Evolutionary conservation across 2,329 filamentous ascomycete species (phyloP).

Genomic region (Phyllosticta ampelicida): DNA sequence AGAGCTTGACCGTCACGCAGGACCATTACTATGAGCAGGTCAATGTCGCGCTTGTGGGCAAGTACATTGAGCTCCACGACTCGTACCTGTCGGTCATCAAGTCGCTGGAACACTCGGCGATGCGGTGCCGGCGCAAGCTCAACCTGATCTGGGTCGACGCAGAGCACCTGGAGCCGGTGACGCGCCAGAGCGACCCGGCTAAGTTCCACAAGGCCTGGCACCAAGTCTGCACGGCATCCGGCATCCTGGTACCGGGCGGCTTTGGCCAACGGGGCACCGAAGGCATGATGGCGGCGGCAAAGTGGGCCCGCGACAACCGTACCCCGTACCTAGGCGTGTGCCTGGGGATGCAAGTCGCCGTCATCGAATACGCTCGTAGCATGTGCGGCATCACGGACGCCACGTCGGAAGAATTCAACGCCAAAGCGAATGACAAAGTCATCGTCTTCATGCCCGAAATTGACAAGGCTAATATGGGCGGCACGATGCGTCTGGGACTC

Average conservation of each 20-base stretch:
- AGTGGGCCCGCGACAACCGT: conserved; percentile 74
- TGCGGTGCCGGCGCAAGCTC: conserved; percentile 72
- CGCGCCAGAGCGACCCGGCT: conserved; percentile 51
- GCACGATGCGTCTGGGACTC: conserved; percentile 76
- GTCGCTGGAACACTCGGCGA: conserved; percentile 80
- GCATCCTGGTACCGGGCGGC: conserved; percentile 61
- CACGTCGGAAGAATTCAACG: conserved; percentile 47
- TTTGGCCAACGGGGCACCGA: conserved; percentile 75
- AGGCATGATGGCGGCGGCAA: conserved; percentile 82
- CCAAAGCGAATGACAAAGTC: conserved; percentile 52
- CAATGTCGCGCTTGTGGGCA: conserved; percentile 79
- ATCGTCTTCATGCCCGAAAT: conserved; percentile 92
- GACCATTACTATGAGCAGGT: conserved; percentile 59
- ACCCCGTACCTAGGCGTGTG: conserved; percentile 83
- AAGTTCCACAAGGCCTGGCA: conserved; percentile 83
- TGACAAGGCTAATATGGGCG: conserved; percentile 64
- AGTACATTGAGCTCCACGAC: conserved; percentile 78
- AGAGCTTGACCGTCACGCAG: conserved; percentile 55
- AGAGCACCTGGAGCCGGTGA: conserved; percentile 64
- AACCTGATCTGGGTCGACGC: conserved; percentile 79
- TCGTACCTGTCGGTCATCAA: conserved; percentile 79
- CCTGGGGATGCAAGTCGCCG: conserved; percentile 84
- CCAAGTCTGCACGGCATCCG: conserved; percentile 58
- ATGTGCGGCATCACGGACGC: conserved; percentile 54
- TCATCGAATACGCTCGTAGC: conserved; percentile 77